Base-by-base conservation (phyloP, 1,284 basidiomycete species). In the Takashimella koratensis region DNA sequence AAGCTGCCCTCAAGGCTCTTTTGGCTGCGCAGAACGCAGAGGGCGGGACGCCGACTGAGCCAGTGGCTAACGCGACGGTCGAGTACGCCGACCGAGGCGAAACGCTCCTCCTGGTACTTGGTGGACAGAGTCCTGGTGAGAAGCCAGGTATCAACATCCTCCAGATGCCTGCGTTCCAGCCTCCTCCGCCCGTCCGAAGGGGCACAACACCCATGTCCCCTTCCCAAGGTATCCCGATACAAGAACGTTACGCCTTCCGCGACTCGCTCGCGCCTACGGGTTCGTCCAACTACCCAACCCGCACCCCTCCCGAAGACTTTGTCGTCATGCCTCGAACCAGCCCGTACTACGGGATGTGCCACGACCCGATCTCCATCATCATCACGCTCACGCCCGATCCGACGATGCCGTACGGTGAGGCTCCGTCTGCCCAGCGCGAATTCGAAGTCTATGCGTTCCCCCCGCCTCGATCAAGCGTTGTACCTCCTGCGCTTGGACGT, bases 81-180 rank as follows among this genome's bases (percentile, higher is more conserved):
- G 74, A 75, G 19, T 76, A 72, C 55, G 68, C 69, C 0, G 71
- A 68, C 39, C 82, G 83, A 30, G 86, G 86, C 3, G 82, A 84
- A 44, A 89, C 88, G 0, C 78, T 84, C 2, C 75, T 97, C 11
- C 81, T 87, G 0, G 79, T 95, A 5, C 79, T 97, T 13, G 92
- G 92, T 16, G 92, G 92, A 1, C 78, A 85, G 41, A 71, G 79
- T 23, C 66, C 76, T 1, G 78, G 77, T 40, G 82, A 87, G 46
- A 75, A 81, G 5, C 77, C 83, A 0, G 89, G 88, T 5, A 73
- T 94, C 50, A 86, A 84, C 36, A 79, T 85, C 16, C 76, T 88
- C 40, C 84, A 85, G 62, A 77, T 95, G 40, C 87, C 89, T 6
- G 78, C 86, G 2, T 88, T 88, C 66, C 80, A 83, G 56, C 83